Conservation (phyloP, 1,284 basidiomycete species). For the Trichosporon faecale region DNA sequence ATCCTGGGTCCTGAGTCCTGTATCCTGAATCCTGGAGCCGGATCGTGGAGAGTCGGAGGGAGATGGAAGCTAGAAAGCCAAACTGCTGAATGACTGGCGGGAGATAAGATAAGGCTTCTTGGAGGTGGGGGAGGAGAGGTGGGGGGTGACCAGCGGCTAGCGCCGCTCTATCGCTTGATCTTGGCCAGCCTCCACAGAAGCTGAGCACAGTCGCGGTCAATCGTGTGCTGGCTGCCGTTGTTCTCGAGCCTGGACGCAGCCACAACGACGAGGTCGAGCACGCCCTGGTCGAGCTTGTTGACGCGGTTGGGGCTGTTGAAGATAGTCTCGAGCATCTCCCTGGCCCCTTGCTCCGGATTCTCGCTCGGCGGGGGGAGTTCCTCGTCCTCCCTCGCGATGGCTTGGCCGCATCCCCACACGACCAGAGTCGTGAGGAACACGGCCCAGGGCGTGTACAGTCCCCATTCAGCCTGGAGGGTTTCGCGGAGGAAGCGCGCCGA, state of each 20-base stretch:
- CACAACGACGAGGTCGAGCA: constrained; percentile 25
- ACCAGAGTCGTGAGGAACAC: constrained; percentile 42
- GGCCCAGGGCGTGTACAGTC: constrained; percentile 43
- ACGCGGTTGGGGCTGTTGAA: constrained; percentile 21
- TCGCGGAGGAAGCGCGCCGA: constrained; percentile 41
- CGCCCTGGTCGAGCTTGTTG: constrained; percentile 18
- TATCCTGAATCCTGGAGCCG: too few species aligned
- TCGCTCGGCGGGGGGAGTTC: neutral
- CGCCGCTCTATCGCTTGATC: constrained; percentile 1
- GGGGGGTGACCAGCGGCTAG: too few species aligned
- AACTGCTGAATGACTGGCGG: too few species aligned
- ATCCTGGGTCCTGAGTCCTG: too few species aligned
- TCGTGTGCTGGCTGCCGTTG: constrained; percentile 9
- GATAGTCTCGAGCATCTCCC: constrained; percentile 27
- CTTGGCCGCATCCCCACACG: constrained; percentile 32
- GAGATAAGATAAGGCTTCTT: too few species aligned
- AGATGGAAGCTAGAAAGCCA: too few species aligned
- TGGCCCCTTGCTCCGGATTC: constrained; percentile 13
- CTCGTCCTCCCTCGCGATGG: constrained; percentile 11
- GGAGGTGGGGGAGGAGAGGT: too few species aligned
- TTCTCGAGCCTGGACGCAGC: constrained; percentile 25
- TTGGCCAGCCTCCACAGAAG: constrained; percentile 24
- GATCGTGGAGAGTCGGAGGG: too few species aligned
- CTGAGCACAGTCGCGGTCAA: constrained; percentile 23
- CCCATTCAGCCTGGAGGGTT: constrained; percentile 38